These are phyloP conservation scores for Rubroboletus pulcherrimus DNA, from an alignment of 768 basidiomycete species.

Conservation along the genomic window DNA sequence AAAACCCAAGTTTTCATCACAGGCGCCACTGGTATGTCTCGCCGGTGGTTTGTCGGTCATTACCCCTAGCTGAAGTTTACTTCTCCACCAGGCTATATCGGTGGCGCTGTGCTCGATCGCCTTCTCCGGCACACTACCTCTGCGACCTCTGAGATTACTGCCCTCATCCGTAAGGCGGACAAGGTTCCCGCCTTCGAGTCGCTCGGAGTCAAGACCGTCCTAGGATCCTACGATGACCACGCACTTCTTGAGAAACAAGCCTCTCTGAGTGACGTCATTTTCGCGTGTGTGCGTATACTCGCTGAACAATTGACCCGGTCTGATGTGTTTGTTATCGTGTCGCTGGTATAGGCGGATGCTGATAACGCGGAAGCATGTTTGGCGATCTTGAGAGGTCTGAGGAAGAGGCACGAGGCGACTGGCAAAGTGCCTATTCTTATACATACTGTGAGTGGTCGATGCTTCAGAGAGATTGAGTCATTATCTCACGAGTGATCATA, in stretches of 20 bases:
- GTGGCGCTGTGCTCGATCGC: conserved; percentile 30
- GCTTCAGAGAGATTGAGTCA: neutral
- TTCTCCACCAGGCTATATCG: conserved; percentile 29
- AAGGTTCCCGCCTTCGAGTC: conserved; percentile 18
- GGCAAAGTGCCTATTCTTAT: conserved; percentile 49
- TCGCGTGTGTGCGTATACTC: conserved; percentile 34
- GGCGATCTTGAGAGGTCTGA: conserved; percentile 51
- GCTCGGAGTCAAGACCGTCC: conserved; percentile 25
- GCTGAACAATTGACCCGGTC: no score
- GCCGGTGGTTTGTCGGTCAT: neutral
- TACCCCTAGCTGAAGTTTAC: neutral
- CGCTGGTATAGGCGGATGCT: conserved; percentile 36
- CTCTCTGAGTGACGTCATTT: conserved; percentile 42
- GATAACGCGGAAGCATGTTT: conserved; percentile 45
- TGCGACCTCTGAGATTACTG: conserved; percentile 23
- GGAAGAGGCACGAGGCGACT: conserved; percentile 40
- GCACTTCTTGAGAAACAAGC: conserved; percentile 41
- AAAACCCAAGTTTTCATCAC: conserved; percentile 22
- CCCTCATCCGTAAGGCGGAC: conserved; percentile 31
- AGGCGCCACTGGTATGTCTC: conserved; percentile 18
- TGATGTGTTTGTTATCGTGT: neutral
- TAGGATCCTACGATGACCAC: conserved; percentile 46
- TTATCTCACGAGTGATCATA: neutral
- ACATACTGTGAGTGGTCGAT: conserved; percentile 48
- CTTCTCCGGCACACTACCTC: conserved; percentile 28